Percentiles rank a stretch among this genome's conserved stretches.
phyloP scores from a whole-genome alignment of 306 rosid genomes.

The Abrus precatorius region DNA sequence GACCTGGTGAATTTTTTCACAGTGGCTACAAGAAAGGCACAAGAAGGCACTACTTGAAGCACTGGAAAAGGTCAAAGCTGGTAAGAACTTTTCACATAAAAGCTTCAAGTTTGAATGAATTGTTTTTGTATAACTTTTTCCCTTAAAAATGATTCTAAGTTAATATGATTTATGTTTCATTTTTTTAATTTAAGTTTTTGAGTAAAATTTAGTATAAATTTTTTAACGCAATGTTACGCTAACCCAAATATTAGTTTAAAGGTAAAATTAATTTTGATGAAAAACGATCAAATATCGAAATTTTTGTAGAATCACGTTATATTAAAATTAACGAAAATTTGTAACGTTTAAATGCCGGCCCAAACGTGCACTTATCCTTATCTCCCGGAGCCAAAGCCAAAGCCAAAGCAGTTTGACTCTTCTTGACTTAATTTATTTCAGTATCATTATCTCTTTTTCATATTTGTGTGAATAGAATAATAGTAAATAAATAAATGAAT shows the following conservation, averaged over 20 bases:
- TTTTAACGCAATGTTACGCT: not conserved
- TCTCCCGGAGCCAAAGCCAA: not conserved
- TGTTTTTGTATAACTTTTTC: too few relatives aligned
- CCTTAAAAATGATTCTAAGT: too few relatives aligned
- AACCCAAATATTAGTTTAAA: too few relatives aligned
- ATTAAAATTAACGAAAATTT: too few relatives aligned
- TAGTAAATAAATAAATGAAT: not conserved
- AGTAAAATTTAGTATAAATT: too few relatives aligned
- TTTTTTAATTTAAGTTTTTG: too few relatives aligned
- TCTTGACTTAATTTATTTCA: conserved; percentile 6
- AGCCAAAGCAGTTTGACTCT: not conserved
- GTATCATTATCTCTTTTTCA: not conserved
- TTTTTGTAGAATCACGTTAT: too few relatives aligned
- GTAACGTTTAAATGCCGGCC: too few relatives aligned
- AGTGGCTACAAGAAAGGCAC: conserved; percentile 54
- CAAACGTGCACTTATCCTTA: not conserved
- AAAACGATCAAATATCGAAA: too few relatives aligned
- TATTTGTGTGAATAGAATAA: not conserved
- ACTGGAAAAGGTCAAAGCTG: conserved; percentile 89
- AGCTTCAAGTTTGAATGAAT: too few relatives aligned
- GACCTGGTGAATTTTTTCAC: conserved; percentile 22
- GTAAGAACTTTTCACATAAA: conserved; percentile 51
- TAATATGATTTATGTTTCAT: too few relatives aligned
- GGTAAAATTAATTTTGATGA: too few relatives aligned
- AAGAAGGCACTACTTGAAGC: conserved; percentile 87